Percentiles rank a stretch among this genome's conserved stretches.
Conservation (phyloP, 2,329 filamentous ascomycete species). For the Aspergillus pseudoglaucus region DNA sequence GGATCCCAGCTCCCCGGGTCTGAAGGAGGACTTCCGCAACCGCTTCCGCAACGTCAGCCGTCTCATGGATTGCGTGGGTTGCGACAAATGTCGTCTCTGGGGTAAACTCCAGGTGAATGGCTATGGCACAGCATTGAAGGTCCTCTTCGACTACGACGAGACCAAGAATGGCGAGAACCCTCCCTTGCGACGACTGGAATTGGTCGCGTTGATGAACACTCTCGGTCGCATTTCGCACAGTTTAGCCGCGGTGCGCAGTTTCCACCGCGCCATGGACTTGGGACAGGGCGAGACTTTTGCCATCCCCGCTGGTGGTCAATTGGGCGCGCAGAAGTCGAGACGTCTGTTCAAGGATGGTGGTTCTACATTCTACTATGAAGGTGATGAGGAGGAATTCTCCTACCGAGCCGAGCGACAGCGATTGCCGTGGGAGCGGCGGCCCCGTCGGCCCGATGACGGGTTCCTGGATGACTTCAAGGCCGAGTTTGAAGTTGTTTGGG, state of each 20-base stretch:
- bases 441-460: constrained; percentile 34
- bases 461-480: constrained; percentile 53
- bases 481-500: constrained; percentile 59
- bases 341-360: constrained; percentile 28
- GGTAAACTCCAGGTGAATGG: constrained; percentile 93
- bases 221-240: constrained; percentile 80
- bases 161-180: constrained; percentile 59
- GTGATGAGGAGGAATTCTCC: constrained; percentile 38
- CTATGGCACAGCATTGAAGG: constrained; percentile 89
- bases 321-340: constrained; percentile 11
- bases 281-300: constrained; percentile 27
- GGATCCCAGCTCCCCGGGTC: constrained; percentile 54
- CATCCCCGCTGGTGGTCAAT: constrained; percentile 20
- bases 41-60: constrained; percentile 95
- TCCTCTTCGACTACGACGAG: constrained; percentile 87
- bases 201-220: constrained; percentile 92
- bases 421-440: constrained; percentile 27
- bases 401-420: constrained; percentile 26
- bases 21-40: constrained; percentile 97
- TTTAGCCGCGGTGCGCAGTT: constrained; percentile 66
- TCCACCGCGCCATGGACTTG: constrained; percentile 48
- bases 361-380: constrained; percentile 31
- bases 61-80: constrained; percentile 97
- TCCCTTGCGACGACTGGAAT: constrained; percentile 74
- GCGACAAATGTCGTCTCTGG: constrained; percentile 97